Evolutionary conservation across 2,329 filamentous ascomycete species (phyloP).

Genomic region (Colletotrichum sansevieriae): DNA sequence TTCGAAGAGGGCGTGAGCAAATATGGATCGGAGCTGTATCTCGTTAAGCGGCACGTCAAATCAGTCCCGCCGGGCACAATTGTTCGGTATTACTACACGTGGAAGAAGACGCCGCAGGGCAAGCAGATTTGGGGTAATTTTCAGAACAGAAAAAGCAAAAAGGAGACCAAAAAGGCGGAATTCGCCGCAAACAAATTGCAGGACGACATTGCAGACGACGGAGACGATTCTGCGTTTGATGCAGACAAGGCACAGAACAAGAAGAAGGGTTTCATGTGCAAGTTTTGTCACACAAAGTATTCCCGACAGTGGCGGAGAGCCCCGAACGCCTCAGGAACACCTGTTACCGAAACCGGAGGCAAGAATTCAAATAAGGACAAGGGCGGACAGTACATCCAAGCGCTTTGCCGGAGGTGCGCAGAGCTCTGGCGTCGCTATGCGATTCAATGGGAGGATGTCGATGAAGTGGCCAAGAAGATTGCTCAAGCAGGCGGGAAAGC

Average conservation of each 20-base stretch:
- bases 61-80: conserved; percentile 83
- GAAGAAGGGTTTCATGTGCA: conserved; percentile 91
- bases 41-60: conserved; percentile 87
- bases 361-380: conserved; percentile 84
- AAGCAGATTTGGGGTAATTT: conserved; percentile 92
- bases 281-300: conserved; percentile 85
- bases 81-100: conserved; percentile 95
- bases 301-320: conserved; percentile 94
- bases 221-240: conserved; percentile 97
- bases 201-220: conserved; percentile 91
- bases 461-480: conserved; percentile 91
- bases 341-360: conserved; percentile 73
- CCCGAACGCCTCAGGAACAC: conserved; percentile 80
- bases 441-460: conserved; percentile 94
- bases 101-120: conserved; percentile 94
- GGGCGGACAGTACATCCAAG: conserved; percentile 78
- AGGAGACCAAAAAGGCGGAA: conserved; percentile 82
- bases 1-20: conserved; percentile 94
- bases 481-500: conserved; percentile 82
- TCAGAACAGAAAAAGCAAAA: conserved; percentile 89
- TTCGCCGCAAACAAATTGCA: conserved; percentile 81
- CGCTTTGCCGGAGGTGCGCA: conserved; percentile 90
- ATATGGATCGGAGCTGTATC: conserved; percentile 89
- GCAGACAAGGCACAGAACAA: conserved; percentile 83
- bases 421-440: conserved; percentile 96